Evolutionary conservation across 345 rosid genomes (phyloP).

Genomic region (Aquilaria yunnanensis): DNA sequence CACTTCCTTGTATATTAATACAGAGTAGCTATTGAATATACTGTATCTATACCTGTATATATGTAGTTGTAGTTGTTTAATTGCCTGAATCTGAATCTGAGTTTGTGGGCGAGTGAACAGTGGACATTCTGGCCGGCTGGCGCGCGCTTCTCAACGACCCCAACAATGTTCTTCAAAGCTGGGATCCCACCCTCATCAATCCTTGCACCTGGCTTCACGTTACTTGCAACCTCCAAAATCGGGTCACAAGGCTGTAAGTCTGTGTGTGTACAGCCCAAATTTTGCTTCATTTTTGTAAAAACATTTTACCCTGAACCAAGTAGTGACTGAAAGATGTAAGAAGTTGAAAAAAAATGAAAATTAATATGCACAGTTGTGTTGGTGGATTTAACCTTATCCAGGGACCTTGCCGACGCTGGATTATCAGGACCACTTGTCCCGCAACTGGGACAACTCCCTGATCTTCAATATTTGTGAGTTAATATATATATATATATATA

Average conservation of each 20-base stretch:
- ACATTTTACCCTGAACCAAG: not conserved
- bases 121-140: constrained; percentile 28
- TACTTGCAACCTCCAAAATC: constrained; percentile 23
- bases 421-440: constrained; percentile 38
- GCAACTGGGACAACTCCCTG: constrained; percentile 30
- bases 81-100: not conserved
- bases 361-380: too few species aligned
- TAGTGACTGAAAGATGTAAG: not conserved
- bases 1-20: too few species aligned
- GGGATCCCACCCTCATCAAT: constrained; percentile 36
- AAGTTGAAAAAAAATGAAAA: too few species aligned
- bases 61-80: too few species aligned
- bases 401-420: constrained; percentile 39
- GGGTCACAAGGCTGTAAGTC: constrained; percentile 24
- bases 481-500: too few species aligned
- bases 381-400: constrained; percentile 6
- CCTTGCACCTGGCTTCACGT: constrained; percentile 48
- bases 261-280: too few species aligned
- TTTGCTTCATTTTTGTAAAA: too few species aligned
- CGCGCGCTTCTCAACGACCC: constrained; percentile 25
- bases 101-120: constrained; percentile 12
- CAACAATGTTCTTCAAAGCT: constrained; percentile 26
- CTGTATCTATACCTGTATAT: not conserved
- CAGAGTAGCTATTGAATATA: too few species aligned
- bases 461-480: constrained; percentile 44